Evolutionary conservation across 225 moss, liverwort and hornwort species (phyloP).

Genomic region (Physcomitrellopsis africana): DNA sequence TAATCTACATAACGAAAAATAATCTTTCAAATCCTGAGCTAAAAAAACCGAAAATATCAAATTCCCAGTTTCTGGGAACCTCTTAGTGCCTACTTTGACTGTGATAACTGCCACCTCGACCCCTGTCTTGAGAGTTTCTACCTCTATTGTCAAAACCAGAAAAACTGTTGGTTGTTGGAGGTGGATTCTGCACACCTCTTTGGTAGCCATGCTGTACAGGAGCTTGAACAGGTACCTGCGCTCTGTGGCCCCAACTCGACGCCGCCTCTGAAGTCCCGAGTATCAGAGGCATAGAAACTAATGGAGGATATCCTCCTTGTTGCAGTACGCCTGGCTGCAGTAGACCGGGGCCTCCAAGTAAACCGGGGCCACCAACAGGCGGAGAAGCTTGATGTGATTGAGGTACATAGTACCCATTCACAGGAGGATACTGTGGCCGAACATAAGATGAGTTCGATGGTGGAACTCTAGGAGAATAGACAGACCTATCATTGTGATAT

Average conservation of each 20-base stretch:
- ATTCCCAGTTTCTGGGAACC: background rate
- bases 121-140: conserved; percentile 47
- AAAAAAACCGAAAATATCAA: no score
- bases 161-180: conserved; percentile 43
- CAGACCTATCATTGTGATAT: conserved; percentile 36
- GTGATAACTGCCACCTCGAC: conserved; percentile 45
- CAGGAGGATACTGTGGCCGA: conserved; percentile 40
- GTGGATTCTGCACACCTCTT: conserved; percentile 41
- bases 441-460: conserved; percentile 44
- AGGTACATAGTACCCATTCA: conserved; percentile 20
- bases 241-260: conserved; percentile 42
- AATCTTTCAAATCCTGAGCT: conserved; percentile 18
- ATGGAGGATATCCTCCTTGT: conserved; percentile 48
- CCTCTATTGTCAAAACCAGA: conserved; percentile 18
- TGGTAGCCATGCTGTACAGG: conserved; percentile 48
- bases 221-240: conserved; percentile 32
- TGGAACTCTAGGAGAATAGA: conserved; percentile 36
- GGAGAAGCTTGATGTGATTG: conserved; percentile 10
- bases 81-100: conserved; percentile 42
- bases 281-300: conserved; percentile 31
- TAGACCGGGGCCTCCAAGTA: conserved; percentile 30
- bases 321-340: conserved; percentile 33
- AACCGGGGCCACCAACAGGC: conserved; percentile 25
- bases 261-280: conserved; percentile 33
- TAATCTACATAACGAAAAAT: conserved; percentile 37